Evolutionary conservation across 331 rosid species (phyloP), one percentile per base, ranked within the genome.

Genomic region (Malus hybrid): DNA sequence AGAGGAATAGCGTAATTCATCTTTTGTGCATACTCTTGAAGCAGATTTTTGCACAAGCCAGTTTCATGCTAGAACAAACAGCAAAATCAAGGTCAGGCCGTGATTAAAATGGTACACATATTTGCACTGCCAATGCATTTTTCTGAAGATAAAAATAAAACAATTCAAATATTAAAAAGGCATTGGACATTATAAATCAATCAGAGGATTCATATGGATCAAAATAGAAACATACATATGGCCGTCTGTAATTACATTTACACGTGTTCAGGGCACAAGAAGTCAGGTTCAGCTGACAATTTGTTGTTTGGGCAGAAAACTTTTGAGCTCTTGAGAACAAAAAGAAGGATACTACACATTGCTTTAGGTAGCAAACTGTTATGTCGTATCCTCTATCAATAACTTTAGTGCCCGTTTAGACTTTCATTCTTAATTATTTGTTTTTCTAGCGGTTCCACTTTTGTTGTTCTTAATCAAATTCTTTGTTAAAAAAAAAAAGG

Each of bases 11-110:
- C 97, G 76, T 85, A 94, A 77, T 89, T 94, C 99, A 90, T 94
- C 87, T 94, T 94, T 80, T 94, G 99, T 4, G 99, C 97, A 81
- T 92, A 94, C 80, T 94, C 99, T 85, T 94, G 99, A 65, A 94
- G 99, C 80, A 94, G 86, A 85, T 94, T 94, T 86, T 94, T 94
- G 97, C 99, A 94, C 6, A 94, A 79, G 84, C 99, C 99, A 54
- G 95, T 92, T 84, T 94, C 97, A 77, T 90, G 93, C 98, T 94
- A 88, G 65, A 83, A 81, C 46, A 72, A 76, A 76, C 72, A 69
- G 56, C 69, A 65, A 79, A 73, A 73, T 13, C 32, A 67, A 50
- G 22, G 76, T 77, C 78, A 87, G 75, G 75, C 56, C 65, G 60
- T 18, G 65, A 32, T 55, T 27, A n/a, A 69, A 76, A 9, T 67